phyloP scores from a whole-genome alignment of 2,329 filamentous ascomycete species.

The Pestalotiopsis sp. region DNA sequence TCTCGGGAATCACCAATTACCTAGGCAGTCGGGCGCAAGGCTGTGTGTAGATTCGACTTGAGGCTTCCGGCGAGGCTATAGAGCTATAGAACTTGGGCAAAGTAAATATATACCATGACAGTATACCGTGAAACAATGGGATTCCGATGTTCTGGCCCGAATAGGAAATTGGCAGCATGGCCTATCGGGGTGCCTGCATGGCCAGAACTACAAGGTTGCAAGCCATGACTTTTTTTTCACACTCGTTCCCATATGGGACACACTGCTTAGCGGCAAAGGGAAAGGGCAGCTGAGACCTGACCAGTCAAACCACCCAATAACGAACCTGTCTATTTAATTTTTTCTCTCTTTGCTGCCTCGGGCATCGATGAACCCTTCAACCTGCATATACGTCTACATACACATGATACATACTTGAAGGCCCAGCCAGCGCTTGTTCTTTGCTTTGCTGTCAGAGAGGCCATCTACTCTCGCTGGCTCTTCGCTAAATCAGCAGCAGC shows the following conservation, averaged over 20 bases:
- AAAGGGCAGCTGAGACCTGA: slow-evolving; percentile 7
- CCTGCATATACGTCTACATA: neutral
- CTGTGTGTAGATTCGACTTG: neutral
- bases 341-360: neutral
- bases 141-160: neutral
- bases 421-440: neutral
- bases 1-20: neutral
- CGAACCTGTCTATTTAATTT: neutral
- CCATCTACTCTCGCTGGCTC: neutral
- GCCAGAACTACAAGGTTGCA: slow-evolving; percentile 2
- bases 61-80: neutral
- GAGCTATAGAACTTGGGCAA: neutral
- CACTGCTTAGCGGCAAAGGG: slow-evolving; percentile 5
- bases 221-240: neutral
- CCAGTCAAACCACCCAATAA: neutral
- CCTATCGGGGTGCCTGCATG: slow-evolving; percentile 7
- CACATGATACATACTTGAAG: neutral
- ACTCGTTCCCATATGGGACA: neutral
- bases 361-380: slow-evolving; percentile 4
- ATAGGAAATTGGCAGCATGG: neutral
- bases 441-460: neutral
- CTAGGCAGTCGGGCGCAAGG: slow-evolving; percentile 2
- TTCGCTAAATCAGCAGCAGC: neutral
- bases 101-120: neutral
- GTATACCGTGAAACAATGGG: neutral